phyloP scores from a whole-genome alignment of 805 yeast genomes.

The Kregervanrija fluxuum region DNA sequence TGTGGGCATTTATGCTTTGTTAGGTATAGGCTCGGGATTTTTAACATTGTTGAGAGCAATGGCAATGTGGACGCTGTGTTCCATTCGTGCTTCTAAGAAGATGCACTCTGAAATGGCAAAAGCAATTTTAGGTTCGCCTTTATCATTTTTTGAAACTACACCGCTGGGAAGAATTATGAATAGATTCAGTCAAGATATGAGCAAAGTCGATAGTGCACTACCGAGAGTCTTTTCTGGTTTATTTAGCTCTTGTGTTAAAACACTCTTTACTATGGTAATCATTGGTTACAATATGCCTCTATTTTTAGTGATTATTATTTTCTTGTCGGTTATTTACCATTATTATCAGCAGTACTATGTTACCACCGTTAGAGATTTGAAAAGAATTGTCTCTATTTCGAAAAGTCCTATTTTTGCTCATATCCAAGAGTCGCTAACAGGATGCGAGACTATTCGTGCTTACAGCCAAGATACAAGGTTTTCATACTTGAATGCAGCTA shows the following conservation, averaged over 20 bases:
- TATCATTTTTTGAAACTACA: constrained; percentile 63
- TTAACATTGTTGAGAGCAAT: constrained; percentile 40
- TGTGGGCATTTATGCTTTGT: constrained; percentile 45
- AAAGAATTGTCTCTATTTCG: constrained; percentile 62
- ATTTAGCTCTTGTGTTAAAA: constrained; percentile 36
- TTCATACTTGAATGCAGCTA: constrained; percentile 42
- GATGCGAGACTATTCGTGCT: constrained; percentile 74
- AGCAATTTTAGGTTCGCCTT: constrained; percentile 50
- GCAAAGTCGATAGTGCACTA: constrained; percentile 45
- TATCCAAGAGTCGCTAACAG: constrained; percentile 72
- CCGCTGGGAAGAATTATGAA: constrained; percentile 63
- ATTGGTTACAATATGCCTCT: constrained; percentile 49
- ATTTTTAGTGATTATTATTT: constrained; percentile 39
- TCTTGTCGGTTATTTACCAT: constrained; percentile 49
- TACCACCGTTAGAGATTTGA: constrained; percentile 68
- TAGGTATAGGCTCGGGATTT: constrained; percentile 48
- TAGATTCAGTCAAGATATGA: constrained; percentile 58
- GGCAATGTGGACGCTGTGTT: constrained; percentile 41
- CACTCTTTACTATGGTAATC: constrained; percentile 43
- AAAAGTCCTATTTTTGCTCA: constrained; percentile 76
- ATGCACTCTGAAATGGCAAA: constrained; percentile 52
- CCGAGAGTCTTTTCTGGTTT: constrained; percentile 49
- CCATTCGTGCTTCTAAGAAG: constrained; percentile 47
- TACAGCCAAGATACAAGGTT: constrained; percentile 64
- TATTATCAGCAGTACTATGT: constrained; percentile 69